Evolutionary conservation across 306 rosid genomes (phyloP).

Genomic region (Luffa aegyptiaca): DNA sequence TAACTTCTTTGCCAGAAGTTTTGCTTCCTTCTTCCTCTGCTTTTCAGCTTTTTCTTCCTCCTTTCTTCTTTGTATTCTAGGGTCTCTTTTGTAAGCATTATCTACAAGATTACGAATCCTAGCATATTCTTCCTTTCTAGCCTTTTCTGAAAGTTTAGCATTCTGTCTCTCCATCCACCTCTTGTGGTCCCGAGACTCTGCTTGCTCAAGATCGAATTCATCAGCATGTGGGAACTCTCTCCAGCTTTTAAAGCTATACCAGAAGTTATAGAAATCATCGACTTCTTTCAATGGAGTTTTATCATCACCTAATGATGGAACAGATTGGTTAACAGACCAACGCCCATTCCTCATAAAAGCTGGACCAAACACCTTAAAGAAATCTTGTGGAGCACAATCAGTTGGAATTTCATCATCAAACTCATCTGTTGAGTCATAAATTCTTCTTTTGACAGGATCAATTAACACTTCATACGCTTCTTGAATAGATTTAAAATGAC

Average conservation of each 20-base stretch:
- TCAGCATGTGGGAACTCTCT: slow-evolving; percentile 97
- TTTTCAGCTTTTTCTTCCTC: slow-evolving; percentile 82
- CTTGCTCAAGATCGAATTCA: slow-evolving; percentile 93
- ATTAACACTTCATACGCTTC: slow-evolving; percentile 80
- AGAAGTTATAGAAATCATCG: slow-evolving; percentile 74
- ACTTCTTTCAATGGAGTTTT: slow-evolving; percentile 50
- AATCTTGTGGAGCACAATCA: slow-evolving; percentile 89
- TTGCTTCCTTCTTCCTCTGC: slow-evolving; percentile 84
- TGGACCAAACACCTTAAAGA: slow-evolving; percentile 85
- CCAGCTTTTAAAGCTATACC: slow-evolving; percentile 95
- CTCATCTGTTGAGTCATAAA: slow-evolving; percentile 96
- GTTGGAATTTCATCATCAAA: slow-evolving; percentile 93
- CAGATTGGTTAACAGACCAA: slow-evolving; percentile 77
- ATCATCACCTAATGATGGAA: slow-evolving; percentile 85
- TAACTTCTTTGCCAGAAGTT: slow-evolving; percentile 63
- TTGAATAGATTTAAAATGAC: slow-evolving; percentile 77
- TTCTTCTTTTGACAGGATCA: slow-evolving; percentile 81
- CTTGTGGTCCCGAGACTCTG: slow-evolving; percentile 90
- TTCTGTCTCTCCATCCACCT: slow-evolving; percentile 99
- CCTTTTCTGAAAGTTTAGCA: slow-evolving; percentile 82
- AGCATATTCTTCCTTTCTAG: slow-evolving; percentile 88
- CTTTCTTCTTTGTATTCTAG: slow-evolving; percentile 77
- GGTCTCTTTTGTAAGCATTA: slow-evolving; percentile 90
- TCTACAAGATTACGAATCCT: slow-evolving; percentile 82
- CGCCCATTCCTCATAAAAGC: slow-evolving; percentile 95